Percentiles rank a stretch among this genome's conserved stretches.
Conservation (phyloP, 2,329 filamentous ascomycete species). For the Cryphonectria radicalis region DNA sequence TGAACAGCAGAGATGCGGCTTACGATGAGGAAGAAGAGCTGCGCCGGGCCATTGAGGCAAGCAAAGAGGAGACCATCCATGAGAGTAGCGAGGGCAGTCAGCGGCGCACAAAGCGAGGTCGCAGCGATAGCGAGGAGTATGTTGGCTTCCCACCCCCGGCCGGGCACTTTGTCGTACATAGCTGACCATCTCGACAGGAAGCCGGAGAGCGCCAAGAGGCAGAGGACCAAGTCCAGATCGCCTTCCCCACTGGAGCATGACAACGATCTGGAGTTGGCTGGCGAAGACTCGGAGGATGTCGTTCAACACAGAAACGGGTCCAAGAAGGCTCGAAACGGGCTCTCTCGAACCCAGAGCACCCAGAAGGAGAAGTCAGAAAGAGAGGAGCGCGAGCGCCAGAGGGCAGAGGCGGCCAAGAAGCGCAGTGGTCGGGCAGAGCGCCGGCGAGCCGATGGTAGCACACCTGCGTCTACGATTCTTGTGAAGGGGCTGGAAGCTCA, state of each 20-base stretch:
- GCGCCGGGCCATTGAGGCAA: constrained; percentile 89
- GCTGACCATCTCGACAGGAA: constrained; percentile 57
- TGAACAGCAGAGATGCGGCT: constrained; percentile 94
- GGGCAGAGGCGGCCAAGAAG: constrained; percentile 75
- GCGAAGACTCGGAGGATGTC: constrained; percentile 76
- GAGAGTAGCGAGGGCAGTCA: constrained; percentile 57
- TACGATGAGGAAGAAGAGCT: constrained; percentile 95
- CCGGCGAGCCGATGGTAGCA: constrained; percentile 77
- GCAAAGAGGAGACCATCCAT: constrained; percentile 75
- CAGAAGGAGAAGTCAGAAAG: constrained; percentile 62
- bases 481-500: constrained; percentile 42
- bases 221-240: constrained; percentile 79
- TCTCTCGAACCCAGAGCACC: constrained; percentile 56
- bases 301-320: constrained; percentile 52
- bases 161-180: constrained; percentile 11
- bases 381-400: constrained; percentile 75
- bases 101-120: constrained; percentile 77
- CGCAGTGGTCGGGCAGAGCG: constrained; percentile 82
- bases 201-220: constrained; percentile 74
- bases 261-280: constrained; percentile 48
- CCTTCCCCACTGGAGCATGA: constrained; percentile 60
- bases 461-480: constrained; percentile 30
- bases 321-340: constrained; percentile 64
- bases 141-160: constrained; percentile 42
- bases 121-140: constrained; percentile 94